phyloP scores from a whole-genome alignment of 441 rosid genomes.

The Erysimum cheiri region DNA sequence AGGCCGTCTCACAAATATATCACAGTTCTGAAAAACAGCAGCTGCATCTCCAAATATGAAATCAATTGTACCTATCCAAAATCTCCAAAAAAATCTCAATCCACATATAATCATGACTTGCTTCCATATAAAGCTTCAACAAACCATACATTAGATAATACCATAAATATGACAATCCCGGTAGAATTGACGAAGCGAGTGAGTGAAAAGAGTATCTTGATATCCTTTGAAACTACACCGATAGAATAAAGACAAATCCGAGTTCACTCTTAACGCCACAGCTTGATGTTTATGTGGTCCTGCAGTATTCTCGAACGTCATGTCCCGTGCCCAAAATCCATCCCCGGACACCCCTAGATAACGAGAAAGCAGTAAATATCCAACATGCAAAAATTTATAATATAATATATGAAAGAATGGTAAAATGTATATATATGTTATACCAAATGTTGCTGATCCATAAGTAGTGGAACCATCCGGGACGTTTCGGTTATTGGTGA shows the following conservation, averaged over 20 bases:
- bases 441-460: constrained; percentile 71
- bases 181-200: constrained; percentile 64
- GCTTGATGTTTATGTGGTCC: constrained; percentile 74
- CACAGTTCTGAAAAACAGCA: constrained; percentile 65
- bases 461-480: constrained; percentile 59
- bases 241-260: constrained; percentile 62
- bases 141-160: background rate
- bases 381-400: constrained; percentile 14
- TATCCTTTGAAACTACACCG: constrained; percentile 72
- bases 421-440: background rate
- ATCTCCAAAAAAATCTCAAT: background rate
- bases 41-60: constrained; percentile 69
- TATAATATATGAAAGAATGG: background rate
- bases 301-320: constrained; percentile 74
- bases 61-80: constrained; percentile 55
- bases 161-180: constrained; percentile 70
- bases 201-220: constrained; percentile 67
- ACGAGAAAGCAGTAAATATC: background rate
- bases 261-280: constrained; percentile 59
- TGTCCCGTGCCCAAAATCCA: constrained; percentile 79
- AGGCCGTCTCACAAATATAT: constrained; percentile 60
- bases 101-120: background rate
- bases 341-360: constrained; percentile 62
- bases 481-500: constrained; percentile 54
- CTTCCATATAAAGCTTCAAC: background rate